Conservation (phyloP, 2,329 filamentous ascomycete genomes). For the Mycogone perniciosa region DNA sequence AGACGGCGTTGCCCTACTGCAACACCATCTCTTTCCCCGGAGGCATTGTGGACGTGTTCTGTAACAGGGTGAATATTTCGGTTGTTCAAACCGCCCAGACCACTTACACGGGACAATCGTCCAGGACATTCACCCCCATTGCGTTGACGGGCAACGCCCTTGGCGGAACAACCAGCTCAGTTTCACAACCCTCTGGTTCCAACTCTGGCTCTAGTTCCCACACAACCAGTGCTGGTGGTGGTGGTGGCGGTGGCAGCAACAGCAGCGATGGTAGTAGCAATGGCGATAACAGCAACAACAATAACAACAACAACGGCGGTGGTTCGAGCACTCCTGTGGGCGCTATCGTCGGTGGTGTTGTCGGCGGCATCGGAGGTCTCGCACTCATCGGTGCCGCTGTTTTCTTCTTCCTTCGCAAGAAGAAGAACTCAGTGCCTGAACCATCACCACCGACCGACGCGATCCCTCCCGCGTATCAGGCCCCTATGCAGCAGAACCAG, state of each 20-base stretch:
- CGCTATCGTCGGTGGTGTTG: slow-evolving; percentile 33
- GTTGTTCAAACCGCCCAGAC: slow-evolving; percentile 33
- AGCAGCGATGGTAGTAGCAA: background rate
- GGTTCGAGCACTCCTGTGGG: slow-evolving; percentile 22
- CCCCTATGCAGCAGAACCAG: slow-evolving; percentile 12
- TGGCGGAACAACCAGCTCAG: background rate
- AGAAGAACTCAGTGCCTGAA: slow-evolving; percentile 17
- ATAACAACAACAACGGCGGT: slow-evolving; percentile 6
- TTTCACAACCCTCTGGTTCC: slow-evolving; percentile 1
- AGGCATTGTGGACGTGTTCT: slow-evolving; percentile 40
- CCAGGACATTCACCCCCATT: slow-evolving; percentile 21
- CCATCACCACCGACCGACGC: slow-evolving; percentile 11
- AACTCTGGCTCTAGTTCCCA: background rate
- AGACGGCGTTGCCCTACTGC: slow-evolving; percentile 32
- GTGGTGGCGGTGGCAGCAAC: background rate
- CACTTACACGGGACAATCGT: slow-evolving; percentile 34
- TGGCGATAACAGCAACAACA: slow-evolving; percentile 2
- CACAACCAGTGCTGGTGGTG: background rate
- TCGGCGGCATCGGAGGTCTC: slow-evolving; percentile 31
- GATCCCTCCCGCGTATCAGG: slow-evolving; percentile 14
- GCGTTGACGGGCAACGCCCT: slow-evolving; percentile 4
- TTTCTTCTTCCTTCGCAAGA: slow-evolving; percentile 27
- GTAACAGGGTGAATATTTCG: slow-evolving; percentile 28
- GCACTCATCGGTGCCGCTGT: slow-evolving; percentile 24
- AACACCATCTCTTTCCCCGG: slow-evolving; percentile 38